Conservation (phyloP, 805 yeast genomes). For the Barnettozyma populi region DNA sequence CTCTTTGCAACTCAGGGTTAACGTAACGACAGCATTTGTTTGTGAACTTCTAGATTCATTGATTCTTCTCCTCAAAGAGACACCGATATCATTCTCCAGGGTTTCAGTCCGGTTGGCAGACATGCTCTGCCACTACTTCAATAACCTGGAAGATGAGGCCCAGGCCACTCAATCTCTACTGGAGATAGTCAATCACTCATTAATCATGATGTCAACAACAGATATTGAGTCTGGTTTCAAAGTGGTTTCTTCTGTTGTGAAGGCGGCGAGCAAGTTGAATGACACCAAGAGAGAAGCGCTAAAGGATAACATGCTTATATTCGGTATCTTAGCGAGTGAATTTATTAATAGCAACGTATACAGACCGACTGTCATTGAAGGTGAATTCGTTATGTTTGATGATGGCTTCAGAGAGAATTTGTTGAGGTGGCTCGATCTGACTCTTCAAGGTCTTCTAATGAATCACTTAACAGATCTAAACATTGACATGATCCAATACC, state of each 20-base stretch:
- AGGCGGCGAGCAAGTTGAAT: conserved; percentile 30
- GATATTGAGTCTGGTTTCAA: conserved; percentile 34
- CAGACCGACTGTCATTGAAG: conserved; percentile 18
- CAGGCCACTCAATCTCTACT: conserved; percentile 31
- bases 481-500: conserved; percentile 12
- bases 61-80: conserved; percentile 20
- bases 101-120: conserved; percentile 18
- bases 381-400: conserved; percentile 1
- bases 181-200: conserved; percentile 40
- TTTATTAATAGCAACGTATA: conserved; percentile 29
- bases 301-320: conserved; percentile 38
- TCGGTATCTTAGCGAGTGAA: conserved; percentile 40
- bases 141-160: conserved; percentile 22
- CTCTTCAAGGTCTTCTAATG: conserved; percentile 3
- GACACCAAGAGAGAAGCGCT: conserved; percentile 38
- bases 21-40: conserved; percentile 23
- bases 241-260: conserved; percentile 36
- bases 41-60: conserved; percentile 25
- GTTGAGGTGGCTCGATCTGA: conserved; percentile 12
- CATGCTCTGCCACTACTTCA: conserved; percentile 21
- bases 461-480: conserved; percentile 1
- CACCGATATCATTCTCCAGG: conserved; percentile 20
- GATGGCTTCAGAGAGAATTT: conserved; percentile 10
- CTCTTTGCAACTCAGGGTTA: conserved; percentile 6
- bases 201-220: conserved; percentile 37